Conservation (phyloP, 805 yeast genomes). For the Saccharomycopsis capsularis region DNA sequence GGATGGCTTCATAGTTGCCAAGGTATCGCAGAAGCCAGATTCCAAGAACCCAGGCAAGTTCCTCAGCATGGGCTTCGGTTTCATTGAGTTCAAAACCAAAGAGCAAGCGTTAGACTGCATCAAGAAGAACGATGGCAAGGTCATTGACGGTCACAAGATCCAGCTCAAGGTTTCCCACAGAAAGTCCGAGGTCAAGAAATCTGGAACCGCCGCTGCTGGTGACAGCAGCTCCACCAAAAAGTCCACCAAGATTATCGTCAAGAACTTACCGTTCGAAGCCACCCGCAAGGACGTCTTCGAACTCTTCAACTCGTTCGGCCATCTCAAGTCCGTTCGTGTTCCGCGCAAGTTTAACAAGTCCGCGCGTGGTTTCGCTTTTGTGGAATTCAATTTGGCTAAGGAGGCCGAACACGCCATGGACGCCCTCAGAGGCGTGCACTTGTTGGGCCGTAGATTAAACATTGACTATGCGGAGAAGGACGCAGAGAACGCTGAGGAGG, state of each 20-base stretch:
- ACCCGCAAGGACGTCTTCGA: constrained; percentile 88
- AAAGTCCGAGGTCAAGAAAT: constrained; percentile 36
- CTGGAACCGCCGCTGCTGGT: constrained; percentile 25
- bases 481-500: constrained; percentile 78
- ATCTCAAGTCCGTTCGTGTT: constrained; percentile 86
- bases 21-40: constrained; percentile 83
- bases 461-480: constrained; percentile 88
- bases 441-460: constrained; percentile 88
- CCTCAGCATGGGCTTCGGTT: constrained; percentile 97
- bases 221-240: constrained; percentile 33
- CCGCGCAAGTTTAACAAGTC: constrained; percentile 93
- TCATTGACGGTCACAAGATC: constrained; percentile 82
- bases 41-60: constrained; percentile 58
- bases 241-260: constrained; percentile 80
- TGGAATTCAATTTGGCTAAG: constrained; percentile 76
- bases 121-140: constrained; percentile 61
- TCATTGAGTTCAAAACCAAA: constrained; percentile 78
- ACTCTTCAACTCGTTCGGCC: constrained; percentile 90
- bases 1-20: constrained; percentile 75
- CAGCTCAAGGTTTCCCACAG: constrained; percentile 87
- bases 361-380: constrained; percentile 97
- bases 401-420: constrained; percentile 95
- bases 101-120: constrained; percentile 77
- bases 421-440: constrained; percentile 91
- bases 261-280: constrained; percentile 96